Percentiles rank a stretch among this genome's conserved stretches.
These are phyloP conservation scores for Colletotrichum cuscutae DNA, from an alignment of 2,329 filamentous ascomycete species.

Conservation along the genomic window DNA sequence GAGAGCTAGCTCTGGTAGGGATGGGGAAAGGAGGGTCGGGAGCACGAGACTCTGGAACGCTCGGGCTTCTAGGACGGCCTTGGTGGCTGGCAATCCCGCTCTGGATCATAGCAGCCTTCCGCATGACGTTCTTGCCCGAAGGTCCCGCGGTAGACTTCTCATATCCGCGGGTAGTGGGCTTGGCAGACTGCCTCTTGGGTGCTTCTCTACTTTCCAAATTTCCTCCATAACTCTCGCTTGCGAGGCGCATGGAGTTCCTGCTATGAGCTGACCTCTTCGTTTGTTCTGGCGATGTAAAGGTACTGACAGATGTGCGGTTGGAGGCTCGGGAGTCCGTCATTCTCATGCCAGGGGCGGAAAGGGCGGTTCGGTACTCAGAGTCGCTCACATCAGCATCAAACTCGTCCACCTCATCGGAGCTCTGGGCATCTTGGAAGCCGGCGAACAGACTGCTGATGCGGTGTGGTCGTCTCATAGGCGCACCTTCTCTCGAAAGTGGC, in stretches of 20 bases:
- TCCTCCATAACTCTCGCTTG: slow-evolving; percentile 58
- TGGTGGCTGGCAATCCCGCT: slow-evolving; percentile 79
- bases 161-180: slow-evolving; percentile 44
- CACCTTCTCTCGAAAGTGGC: slow-evolving; percentile 69
- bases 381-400: slow-evolving; percentile 74
- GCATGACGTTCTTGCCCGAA: slow-evolving; percentile 70
- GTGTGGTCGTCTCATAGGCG: slow-evolving; percentile 74
- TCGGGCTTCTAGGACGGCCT: slow-evolving; percentile 72
- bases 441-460: slow-evolving; percentile 88
- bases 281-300: slow-evolving; percentile 51
- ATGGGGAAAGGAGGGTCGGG: slow-evolving; percentile 88
- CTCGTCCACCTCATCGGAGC: slow-evolving; percentile 73
- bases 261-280: slow-evolving; percentile 41
- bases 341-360: slow-evolving; percentile 70
- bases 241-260: slow-evolving; percentile 46
- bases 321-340: slow-evolving; percentile 47
- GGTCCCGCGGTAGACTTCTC: slow-evolving; percentile 52
- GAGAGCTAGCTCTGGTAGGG: slow-evolving; percentile 87
- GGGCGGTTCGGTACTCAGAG: slow-evolving; percentile 72
- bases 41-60: slow-evolving; percentile 62
- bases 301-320: slow-evolving; percentile 55
- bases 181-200: slow-evolving; percentile 45
- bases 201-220: slow-evolving; percentile 47
- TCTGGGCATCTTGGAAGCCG: slow-evolving; percentile 76
- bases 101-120: slow-evolving; percentile 83